A percentile compares a stretch with the other conserved stretches of the same genome.
phyloP scores from a whole-genome alignment of 2,329 filamentous ascomycete genomes.

The Cadophora sp. region DNA sequence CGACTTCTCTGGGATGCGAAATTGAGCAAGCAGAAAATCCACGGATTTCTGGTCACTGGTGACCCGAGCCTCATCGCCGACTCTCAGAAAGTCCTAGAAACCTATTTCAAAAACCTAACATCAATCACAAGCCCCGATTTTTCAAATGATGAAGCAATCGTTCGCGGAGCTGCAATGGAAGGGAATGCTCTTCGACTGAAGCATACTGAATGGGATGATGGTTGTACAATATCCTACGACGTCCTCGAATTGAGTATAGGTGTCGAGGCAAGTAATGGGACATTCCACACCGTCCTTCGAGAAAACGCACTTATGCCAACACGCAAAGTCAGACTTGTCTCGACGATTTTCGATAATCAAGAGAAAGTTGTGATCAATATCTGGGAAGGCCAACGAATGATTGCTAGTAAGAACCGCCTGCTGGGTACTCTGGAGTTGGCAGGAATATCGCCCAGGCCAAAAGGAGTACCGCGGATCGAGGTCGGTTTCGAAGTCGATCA shows the following conservation, averaged over 20 bases:
- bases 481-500: background rate
- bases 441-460: background rate
- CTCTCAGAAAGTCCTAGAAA: background rate
- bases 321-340: background rate
- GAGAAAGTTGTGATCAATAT: background rate
- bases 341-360: background rate
- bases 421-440: background rate
- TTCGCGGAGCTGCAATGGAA: background rate
- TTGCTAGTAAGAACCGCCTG: background rate
- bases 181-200: background rate
- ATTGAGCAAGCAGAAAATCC: background rate
- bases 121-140: background rate
- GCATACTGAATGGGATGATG: background rate
- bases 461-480: background rate
- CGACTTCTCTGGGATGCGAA: background rate
- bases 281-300: background rate
- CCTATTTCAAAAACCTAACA: background rate
- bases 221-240: background rate
- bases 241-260: background rate
- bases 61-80: background rate
- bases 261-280: conserved; percentile 1
- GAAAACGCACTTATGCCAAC: background rate
- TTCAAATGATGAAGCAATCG: background rate
- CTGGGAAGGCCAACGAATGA: background rate
- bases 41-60: background rate